Evolutionary conservation across 768 basidiomycete genomes (phyloP).

Genomic region (Phlebiopsis gigantea): DNA sequence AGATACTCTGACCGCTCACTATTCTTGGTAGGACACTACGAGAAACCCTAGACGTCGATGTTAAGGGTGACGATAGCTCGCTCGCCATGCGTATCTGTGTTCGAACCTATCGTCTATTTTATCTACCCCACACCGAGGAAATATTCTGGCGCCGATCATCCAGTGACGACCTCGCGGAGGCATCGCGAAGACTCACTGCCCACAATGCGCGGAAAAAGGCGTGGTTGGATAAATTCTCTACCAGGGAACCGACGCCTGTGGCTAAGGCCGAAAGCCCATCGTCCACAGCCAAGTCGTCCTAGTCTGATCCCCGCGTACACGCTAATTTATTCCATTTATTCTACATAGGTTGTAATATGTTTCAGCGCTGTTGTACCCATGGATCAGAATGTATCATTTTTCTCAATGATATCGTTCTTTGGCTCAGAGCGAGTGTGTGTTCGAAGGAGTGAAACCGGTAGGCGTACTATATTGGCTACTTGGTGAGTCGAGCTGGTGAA

Average conservation of each 20-base stretch:
- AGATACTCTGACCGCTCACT: conserved; percentile 25
- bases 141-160: conserved; percentile 45
- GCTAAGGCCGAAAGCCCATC: not conserved
- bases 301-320: not conserved
- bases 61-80: conserved; percentile 34
- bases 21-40: conserved; percentile 4
- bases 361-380: conserved; percentile 1
- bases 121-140: conserved; percentile 65
- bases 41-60: conserved; percentile 13
- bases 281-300: not conserved
- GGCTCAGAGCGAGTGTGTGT: too few species aligned
- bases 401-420: not conserved
- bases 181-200: conserved; percentile 10
- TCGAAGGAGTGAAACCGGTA: too few species aligned
- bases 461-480: too few species aligned
- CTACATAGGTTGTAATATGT: not conserved
- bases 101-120: conserved; percentile 77
- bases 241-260: not conserved
- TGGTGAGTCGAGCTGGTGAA: too few species aligned
- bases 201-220: conserved; percentile 15
- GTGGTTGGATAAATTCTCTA: conserved; percentile 24
- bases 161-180: conserved; percentile 34
- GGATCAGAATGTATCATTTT: not conserved
- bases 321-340: not conserved
- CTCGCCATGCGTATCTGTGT: conserved; percentile 85